These are phyloP conservation scores for Hamamelis virginiana DNA, from an alignment of 164 flowering plant genomes.

Conservation along the genomic window DNA sequence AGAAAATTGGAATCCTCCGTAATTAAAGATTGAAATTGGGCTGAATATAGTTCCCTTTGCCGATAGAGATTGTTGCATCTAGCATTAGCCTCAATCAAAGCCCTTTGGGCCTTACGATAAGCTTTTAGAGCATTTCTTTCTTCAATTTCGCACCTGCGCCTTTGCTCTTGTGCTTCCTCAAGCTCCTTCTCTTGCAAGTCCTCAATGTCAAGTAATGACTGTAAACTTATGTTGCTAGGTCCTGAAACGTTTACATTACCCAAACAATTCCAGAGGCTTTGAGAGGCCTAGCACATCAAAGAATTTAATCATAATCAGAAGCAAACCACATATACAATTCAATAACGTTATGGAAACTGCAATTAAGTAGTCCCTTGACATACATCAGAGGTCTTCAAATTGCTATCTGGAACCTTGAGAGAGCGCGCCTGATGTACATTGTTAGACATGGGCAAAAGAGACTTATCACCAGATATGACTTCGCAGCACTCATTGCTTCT, in stretches of 20 bases:
- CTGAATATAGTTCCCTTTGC: constrained; percentile 57
- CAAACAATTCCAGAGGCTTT: constrained; percentile 26
- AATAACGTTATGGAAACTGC: background rate
- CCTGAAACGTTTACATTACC: constrained; percentile 27
- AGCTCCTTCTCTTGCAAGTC: constrained; percentile 74
- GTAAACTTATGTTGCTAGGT: constrained; percentile 27
- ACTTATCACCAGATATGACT: constrained; percentile 10
- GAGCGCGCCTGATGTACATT: constrained; percentile 12
- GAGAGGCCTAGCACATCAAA: constrained; percentile 27
- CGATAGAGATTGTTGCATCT: constrained; percentile 64
- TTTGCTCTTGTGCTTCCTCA: constrained; percentile 78
- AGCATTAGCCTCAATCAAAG: constrained; percentile 71
- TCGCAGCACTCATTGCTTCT: constrained; percentile 7
- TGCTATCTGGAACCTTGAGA: constrained; percentile 2
- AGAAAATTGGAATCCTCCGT: constrained; percentile 50
- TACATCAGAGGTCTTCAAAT: constrained; percentile 8
- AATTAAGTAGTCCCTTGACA: background rate
- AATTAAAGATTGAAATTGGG: constrained; percentile 45
- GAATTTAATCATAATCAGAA: background rate
- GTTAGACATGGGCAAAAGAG: background rate
- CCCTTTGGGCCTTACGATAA: constrained; percentile 82
- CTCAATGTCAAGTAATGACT: constrained; percentile 54
- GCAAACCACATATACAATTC: background rate
- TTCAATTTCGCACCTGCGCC: constrained; percentile 74
- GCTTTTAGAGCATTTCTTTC: constrained; percentile 80